Evolutionary conservation across 768 basidiomycete genomes (phyloP).

Genomic region (Rhizopogon sp.): DNA sequence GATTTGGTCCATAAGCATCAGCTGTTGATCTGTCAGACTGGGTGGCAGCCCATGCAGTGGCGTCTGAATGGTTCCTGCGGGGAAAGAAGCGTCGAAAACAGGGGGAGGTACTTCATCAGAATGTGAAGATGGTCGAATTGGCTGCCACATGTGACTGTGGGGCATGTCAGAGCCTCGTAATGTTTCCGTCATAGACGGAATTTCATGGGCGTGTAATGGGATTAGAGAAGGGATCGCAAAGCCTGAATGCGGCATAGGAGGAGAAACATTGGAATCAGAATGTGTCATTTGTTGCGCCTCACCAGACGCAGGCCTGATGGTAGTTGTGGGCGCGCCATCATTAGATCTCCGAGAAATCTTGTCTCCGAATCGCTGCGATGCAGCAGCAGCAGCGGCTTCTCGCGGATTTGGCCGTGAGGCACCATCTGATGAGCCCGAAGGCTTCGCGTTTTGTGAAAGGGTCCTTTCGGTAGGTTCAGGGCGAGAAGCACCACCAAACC

Average conservation of each 20-base stretch:
- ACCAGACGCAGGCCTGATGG: neutral
- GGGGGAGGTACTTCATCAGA: neutral
- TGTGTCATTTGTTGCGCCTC: neutral
- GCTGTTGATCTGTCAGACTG: slow-evolving; percentile 55
- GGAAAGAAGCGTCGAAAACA: neutral
- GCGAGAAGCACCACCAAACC: slow-evolving; percentile 9
- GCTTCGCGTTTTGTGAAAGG: neutral
- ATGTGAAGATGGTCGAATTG: slow-evolving; percentile 8
- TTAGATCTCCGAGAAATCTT: neutral
- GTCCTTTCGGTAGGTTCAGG: slow-evolving; percentile 5
- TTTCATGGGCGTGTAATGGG: neutral
- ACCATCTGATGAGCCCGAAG: neutral
- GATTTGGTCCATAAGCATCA: slow-evolving; percentile 56
- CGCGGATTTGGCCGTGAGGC: slow-evolving; percentile 27
- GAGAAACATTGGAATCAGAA: neutral
- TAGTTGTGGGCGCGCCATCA: neutral
- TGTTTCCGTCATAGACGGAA: neutral
- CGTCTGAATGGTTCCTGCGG: neutral
- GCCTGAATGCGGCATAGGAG: neutral
- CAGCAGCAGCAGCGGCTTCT: slow-evolving; percentile 64
- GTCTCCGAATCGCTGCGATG: slow-evolving; percentile 43
- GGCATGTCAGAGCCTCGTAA: neutral
- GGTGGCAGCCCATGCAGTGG: neutral
- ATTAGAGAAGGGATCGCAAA: neutral
- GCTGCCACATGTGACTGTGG: neutral